Evolutionary conservation across 441 rosid genomes (phyloP).

Genomic region (Manihot esculenta): DNA sequence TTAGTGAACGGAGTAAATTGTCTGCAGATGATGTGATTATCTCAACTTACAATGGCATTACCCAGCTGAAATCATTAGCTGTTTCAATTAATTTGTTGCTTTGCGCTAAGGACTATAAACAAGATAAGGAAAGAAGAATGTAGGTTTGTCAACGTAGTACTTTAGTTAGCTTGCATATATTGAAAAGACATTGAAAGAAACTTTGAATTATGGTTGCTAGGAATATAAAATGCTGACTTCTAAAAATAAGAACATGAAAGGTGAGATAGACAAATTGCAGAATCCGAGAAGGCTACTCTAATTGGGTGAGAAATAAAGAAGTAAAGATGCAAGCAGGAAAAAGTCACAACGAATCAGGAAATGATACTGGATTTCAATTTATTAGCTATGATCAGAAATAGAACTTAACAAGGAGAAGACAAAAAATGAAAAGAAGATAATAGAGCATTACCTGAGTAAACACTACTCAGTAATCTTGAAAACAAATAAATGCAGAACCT

Average conservation of each 20-base stretch:
- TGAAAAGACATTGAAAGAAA: too few relatives aligned
- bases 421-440: neutral
- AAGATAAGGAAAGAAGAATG: too few relatives aligned
- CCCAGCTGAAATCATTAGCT: neutral
- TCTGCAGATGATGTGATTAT: neutral
- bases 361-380: conserved; percentile 21
- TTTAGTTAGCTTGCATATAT: too few relatives aligned
- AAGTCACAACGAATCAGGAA: conserved; percentile 2
- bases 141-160: too few relatives aligned
- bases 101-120: too few relatives aligned
- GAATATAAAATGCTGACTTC: neutral
- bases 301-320: neutral
- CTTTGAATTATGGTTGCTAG: neutral
- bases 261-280: too few relatives aligned
- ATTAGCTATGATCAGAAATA: conserved; percentile 20
- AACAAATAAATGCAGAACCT: conserved; percentile 21
- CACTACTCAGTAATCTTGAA: conserved; percentile 13
- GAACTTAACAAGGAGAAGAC: conserved; percentile 7
- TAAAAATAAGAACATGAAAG: neutral
- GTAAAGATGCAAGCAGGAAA: neutral
- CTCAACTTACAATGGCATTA: neutral
- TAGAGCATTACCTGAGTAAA: conserved; percentile 8
- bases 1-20: neutral
- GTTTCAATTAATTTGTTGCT: too few relatives aligned
- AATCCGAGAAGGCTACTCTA: neutral